Base-by-base conservation (phyloP, 192 early-diverging fungal species). In the Backusella psychrophila region DNA sequence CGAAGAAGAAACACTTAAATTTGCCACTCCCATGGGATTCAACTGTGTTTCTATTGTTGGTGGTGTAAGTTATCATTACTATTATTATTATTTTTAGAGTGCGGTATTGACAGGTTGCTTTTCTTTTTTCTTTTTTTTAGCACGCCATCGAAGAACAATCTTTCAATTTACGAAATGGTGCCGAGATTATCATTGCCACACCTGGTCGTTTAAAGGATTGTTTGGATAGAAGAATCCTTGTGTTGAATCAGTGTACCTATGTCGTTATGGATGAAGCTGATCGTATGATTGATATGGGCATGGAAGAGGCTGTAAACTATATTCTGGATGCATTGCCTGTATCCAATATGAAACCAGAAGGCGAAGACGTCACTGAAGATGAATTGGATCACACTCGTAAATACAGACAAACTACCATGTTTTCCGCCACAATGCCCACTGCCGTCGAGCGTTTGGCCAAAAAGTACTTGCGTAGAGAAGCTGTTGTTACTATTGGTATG, bases 221-320 rank as follows among this genome's bases (percentile, higher is more conserved):
- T 78, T 81, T 99, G 31, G 96, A 98, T 53, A 87, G 92, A 42
- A 89, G 95, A 23, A 94, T 98, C 74, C 74, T 98, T 69, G 94
- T 97, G 2, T 85, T 99, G 39, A 90, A 91, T 84, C 97, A 97
- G 83, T 98, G 97, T 84, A 90, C 94, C 2, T 99, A 97, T 81
- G 95, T 99, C 21, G 98, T 99, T 21, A 97, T 99, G 97, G 98
- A 99, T 81, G 98, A 99, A 87, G 97, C 96, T 66, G 97, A 98
- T 82, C 93, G 96, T 74, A 95, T 95, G 94, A 93, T 95, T 71
- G 94, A 96, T 80, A 93, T 94, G 92, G 94, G 96, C 63, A 96
- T 99, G 70, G 97, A 99, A 78, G 86, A 92, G 0, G 96, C 97
- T 73, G 96, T 99, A 75, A 98, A 96, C 77, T 95, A 89, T 74